These are phyloP conservation scores for Pichia sp. DNA, from an alignment of 1,139 yeast species.

Conservation along the genomic window DNA sequence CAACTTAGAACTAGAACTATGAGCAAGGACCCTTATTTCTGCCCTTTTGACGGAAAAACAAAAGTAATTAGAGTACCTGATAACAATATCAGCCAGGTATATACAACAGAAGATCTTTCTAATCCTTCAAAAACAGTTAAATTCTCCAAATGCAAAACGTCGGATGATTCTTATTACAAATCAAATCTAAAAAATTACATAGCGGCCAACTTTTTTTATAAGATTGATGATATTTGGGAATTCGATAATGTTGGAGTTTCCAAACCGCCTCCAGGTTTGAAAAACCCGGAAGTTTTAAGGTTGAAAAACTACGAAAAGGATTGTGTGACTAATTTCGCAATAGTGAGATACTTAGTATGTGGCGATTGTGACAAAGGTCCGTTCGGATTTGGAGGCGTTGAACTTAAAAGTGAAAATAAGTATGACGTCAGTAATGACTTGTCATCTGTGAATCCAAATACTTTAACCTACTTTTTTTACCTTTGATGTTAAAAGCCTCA, in stretches of 20 bases:
- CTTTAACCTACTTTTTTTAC: constrained; percentile 16
- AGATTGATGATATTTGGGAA: constrained; percentile 56
- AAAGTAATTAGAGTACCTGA: constrained; percentile 9
- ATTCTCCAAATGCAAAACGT: constrained; percentile 4
- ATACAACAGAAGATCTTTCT: not conserved
- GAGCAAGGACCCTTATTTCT: constrained; percentile 8
- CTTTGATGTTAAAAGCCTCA: too few species aligned
- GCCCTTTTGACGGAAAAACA: constrained; percentile 13
- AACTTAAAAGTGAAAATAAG: too few species aligned
- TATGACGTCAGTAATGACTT: constrained; percentile 5
- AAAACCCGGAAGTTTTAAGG: constrained; percentile 15
- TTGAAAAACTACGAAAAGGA: constrained; percentile 11
- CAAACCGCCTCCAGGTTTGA: constrained; percentile 26
- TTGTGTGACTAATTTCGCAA: constrained; percentile 21
- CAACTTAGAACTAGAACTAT: not conserved
- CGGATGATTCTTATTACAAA: not conserved
- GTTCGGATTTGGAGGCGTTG: constrained; percentile 50
- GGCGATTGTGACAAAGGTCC: constrained; percentile 76
- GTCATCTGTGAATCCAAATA: constrained; percentile 9
- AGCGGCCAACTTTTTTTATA: constrained; percentile 8
- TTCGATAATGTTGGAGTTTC: constrained; percentile 75
- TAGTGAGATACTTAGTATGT: constrained; percentile 50
- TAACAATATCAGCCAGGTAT: constrained; percentile 1
- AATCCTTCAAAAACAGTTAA: constrained; percentile 8
- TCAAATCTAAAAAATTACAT: not conserved